Conservation (phyloP, 345 rosid genomes). For the Syzygium jambos region DNA sequence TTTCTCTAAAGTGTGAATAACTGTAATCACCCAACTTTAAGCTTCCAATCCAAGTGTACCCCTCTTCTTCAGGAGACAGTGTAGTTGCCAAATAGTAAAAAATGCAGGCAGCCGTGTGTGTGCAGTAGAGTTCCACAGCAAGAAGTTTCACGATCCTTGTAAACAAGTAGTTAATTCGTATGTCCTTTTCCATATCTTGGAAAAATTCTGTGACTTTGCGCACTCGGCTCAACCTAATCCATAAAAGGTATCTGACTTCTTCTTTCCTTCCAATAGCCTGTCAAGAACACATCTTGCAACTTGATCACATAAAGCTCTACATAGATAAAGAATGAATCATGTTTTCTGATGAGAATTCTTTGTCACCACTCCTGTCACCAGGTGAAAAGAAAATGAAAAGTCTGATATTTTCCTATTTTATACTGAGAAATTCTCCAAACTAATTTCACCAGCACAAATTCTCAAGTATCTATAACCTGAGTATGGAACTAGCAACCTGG, state of each 20-base stretch:
- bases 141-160: conserved; percentile 77
- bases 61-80: conserved; percentile 61
- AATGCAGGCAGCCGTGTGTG: conserved; percentile 89
- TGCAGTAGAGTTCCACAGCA: conserved; percentile 80
- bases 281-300: not conserved
- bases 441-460: not conserved
- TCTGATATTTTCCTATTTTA: not conserved
- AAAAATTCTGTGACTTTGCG: conserved; percentile 45
- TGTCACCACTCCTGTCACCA: not conserved
- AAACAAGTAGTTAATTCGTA: conserved; percentile 69
- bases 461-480: not conserved
- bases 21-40: conserved; percentile 66
- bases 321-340: not conserved
- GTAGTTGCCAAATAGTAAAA: conserved; percentile 92
- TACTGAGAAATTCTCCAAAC: not conserved
- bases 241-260: conserved; percentile 56
- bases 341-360: not conserved
- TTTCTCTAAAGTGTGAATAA: conserved; percentile 54
- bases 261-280: conserved; percentile 64
- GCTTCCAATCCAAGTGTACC: conserved; percentile 90
- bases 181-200: conserved; percentile 70
- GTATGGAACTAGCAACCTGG: not conserved
- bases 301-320: not conserved
- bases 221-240: conserved; percentile 69
- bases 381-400: not conserved